Conservation (phyloP, 352 stramenopile species). For the Ophiocytium majus region DNA sequence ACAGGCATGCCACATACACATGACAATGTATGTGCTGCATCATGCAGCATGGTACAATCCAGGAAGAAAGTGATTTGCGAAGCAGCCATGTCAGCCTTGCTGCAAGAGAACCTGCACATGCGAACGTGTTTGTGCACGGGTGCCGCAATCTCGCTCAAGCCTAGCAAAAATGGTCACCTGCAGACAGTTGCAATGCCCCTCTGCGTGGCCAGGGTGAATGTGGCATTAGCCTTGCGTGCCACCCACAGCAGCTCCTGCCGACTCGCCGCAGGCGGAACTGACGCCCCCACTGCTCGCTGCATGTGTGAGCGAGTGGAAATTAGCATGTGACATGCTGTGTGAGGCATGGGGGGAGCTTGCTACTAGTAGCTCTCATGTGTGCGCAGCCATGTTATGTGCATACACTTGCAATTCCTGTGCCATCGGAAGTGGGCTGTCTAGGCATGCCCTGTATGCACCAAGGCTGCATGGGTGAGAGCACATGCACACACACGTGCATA, state of each 20-base stretch:
- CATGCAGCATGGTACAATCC: no score
- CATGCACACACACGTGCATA: no score
- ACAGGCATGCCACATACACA: no score
- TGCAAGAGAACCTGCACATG: neutral
- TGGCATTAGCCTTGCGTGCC: constrained; percentile 54
- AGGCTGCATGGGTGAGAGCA: no score
- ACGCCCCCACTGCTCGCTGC: constrained; percentile 54
- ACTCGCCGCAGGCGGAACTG: constrained; percentile 15
- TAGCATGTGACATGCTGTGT: neutral
- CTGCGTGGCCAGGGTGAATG: constrained; percentile 34
- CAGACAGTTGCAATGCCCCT: constrained; percentile 20
- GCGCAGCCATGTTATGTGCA: no score
- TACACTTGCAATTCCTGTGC: no score
- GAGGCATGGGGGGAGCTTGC: neutral
- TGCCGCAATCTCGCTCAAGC: neutral
- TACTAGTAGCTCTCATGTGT: neutral
- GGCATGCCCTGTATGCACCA: no score
- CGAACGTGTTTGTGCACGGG: neutral
- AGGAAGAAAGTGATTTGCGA: neutral
- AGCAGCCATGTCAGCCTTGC: neutral
- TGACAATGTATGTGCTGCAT: no score
- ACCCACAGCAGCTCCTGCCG: constrained; percentile 55
- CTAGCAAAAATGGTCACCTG: neutral
- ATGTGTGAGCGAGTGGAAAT: constrained; percentile 10
- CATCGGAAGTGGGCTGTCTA: neutral